Evolutionary conservation across 805 yeast genomes (phyloP).

Genomic region (Priceomyces medius): DNA sequence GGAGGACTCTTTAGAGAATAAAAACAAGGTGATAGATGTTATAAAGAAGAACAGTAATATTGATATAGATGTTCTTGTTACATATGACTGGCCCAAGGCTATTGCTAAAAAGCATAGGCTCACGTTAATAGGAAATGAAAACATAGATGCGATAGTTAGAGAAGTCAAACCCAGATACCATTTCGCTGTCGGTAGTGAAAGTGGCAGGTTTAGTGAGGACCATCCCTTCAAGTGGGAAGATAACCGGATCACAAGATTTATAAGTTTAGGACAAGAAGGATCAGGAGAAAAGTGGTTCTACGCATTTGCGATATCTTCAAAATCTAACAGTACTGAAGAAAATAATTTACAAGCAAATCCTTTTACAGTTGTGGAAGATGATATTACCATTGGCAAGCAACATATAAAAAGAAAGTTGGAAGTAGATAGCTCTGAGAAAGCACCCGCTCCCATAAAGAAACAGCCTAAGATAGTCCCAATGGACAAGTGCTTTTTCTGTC

Average conservation of each 20-base stretch:
- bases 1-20: slow-evolving; percentile 7
- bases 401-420: slow-evolving; percentile 9
- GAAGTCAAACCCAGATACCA: slow-evolving; percentile 61
- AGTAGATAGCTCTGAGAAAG: slow-evolving; percentile 11
- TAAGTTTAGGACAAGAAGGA: slow-evolving; percentile 62
- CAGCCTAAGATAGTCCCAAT: slow-evolving; percentile 49
- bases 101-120: slow-evolving; percentile 47
- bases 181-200: slow-evolving; percentile 54
- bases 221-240: slow-evolving; percentile 58
- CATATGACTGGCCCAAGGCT: slow-evolving; percentile 59
- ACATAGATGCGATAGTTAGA: slow-evolving; percentile 47
- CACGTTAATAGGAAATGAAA: slow-evolving; percentile 42
- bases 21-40: slow-evolving; percentile 11
- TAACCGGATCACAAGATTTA: slow-evolving; percentile 54
- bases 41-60: slow-evolving; percentile 4
- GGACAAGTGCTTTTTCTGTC: slow-evolving; percentile 73
- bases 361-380: slow-evolving; percentile 12
- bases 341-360: slow-evolving; percentile 23
- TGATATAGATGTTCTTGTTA: slow-evolving; percentile 52
- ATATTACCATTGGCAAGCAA: slow-evolving; percentile 5
- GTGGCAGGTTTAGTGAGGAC: slow-evolving; percentile 52
- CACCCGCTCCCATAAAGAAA: slow-evolving; percentile 23
- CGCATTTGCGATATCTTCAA: slow-evolving; percentile 49
- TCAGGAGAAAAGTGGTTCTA: slow-evolving; percentile 65
- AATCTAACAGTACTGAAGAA: slow-evolving; percentile 9